A percentile compares a stretch with the other conserved stretches of the same genome.
Evolutionary conservation across 768 basidiomycete species (phyloP).

Genomic region (Paxillus involutus): DNA sequence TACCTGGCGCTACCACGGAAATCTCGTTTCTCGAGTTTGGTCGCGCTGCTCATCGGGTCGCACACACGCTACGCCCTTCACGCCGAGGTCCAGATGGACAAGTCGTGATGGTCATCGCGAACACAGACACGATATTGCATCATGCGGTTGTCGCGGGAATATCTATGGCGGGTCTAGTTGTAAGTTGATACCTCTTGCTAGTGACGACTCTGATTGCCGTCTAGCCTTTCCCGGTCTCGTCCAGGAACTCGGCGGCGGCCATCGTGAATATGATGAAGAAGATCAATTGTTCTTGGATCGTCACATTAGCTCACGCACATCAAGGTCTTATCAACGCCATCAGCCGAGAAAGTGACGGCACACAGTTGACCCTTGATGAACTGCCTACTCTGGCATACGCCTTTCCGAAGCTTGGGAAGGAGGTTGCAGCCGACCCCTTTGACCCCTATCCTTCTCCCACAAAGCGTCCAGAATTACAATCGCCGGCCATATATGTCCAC

Average conservation of each 20-base stretch:
- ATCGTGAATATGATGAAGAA: conserved; percentile 24
- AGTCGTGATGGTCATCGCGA: conserved; percentile 23
- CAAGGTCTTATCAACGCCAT: conserved; percentile 11
- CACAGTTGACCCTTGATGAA: conserved; percentile 14
- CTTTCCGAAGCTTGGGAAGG: conserved; percentile 41
- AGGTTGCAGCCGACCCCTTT: conserved; percentile 21
- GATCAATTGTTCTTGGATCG: conserved; percentile 18
- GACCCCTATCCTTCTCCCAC: conserved; percentile 11
- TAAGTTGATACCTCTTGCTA: conserved; percentile 22
- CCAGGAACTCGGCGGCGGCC: conserved; percentile 45
- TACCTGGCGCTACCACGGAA: conserved; percentile 7
- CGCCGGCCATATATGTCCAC: conserved; percentile 44
- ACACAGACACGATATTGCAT: conserved; percentile 34
- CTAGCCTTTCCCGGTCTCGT: conserved; percentile 37
- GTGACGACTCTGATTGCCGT: conserved; percentile 19
- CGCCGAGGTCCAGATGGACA: conserved; percentile 22
- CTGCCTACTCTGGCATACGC: conserved; percentile 23
- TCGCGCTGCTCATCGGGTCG: conserved; percentile 34
- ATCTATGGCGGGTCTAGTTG: conserved; percentile 38
- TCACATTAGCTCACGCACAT: conserved; percentile 19
- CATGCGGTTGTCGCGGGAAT: conserved; percentile 35
- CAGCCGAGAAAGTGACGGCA: neutral
- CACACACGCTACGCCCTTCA: conserved; percentile 39
- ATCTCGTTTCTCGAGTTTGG: conserved; percentile 25
- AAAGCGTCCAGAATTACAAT: conserved; percentile 26